Conservation (phyloP, 2,329 filamentous ascomycete genomes). For the Diaporthe amygdali region DNA sequence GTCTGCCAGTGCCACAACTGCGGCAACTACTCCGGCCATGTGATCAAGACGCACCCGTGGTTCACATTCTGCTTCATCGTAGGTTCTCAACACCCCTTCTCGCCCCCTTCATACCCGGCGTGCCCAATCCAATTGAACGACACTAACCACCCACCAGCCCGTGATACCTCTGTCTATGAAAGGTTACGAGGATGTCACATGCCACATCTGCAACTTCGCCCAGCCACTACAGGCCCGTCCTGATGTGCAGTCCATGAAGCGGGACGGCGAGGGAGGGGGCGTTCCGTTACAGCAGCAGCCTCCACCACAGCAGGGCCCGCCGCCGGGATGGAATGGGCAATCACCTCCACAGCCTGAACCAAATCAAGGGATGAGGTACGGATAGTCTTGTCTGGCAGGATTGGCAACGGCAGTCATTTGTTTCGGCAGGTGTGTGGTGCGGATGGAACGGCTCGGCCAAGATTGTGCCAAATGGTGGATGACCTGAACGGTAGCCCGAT, state of each 20-base stretch:
- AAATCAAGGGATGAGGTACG: constrained; percentile 37
- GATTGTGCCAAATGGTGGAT: background rate
- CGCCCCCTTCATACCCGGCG: background rate
- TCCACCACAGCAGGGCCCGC: constrained; percentile 38
- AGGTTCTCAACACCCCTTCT: constrained; percentile 34
- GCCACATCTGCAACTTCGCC: constrained; percentile 77
- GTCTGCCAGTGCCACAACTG: constrained; percentile 70
- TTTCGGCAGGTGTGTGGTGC: background rate
- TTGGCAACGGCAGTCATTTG: background rate
- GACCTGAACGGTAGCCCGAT: background rate
- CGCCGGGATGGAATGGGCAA: constrained; percentile 38
- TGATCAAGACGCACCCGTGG: constrained; percentile 71
- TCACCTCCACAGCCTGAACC: constrained; percentile 17
- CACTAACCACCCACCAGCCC: constrained; percentile 50
- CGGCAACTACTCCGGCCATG: constrained; percentile 65
- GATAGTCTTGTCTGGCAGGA: constrained; percentile 48
- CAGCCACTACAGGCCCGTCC: constrained; percentile 66
- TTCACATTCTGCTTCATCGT: constrained; percentile 82
- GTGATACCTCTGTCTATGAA: constrained; percentile 73
- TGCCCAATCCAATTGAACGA: background rate
- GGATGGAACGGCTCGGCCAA: background rate
- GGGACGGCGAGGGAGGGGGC: constrained; percentile 40
- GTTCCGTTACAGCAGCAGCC: constrained; percentile 43
- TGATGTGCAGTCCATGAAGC: constrained; percentile 58
- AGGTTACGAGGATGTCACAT: constrained; percentile 72